These are phyloP conservation scores for Fagopyrum esculentum DNA, from an alignment of 148 eudicot genomes.

Conservation along the genomic window DNA sequence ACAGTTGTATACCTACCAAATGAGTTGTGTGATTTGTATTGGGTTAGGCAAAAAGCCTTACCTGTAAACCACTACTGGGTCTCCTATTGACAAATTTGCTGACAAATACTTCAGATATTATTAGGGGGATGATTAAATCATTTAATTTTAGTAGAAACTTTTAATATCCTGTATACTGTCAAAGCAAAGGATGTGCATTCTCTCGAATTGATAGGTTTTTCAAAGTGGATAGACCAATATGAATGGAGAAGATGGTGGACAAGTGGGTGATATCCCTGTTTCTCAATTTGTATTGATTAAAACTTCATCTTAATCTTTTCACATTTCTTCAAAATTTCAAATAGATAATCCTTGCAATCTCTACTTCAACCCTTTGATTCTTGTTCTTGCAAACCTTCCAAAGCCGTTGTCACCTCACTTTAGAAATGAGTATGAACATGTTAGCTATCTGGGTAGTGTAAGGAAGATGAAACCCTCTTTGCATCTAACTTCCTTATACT, in stretches of 20 bases:
- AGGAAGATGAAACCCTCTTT: background rate
- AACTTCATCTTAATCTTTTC: background rate
- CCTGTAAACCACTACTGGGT: background rate
- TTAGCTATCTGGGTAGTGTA: background rate
- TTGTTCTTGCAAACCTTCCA: too few species aligned
- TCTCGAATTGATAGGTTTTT: background rate
- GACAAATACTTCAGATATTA: background rate
- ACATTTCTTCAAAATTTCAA: background rate
- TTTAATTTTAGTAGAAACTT: background rate
- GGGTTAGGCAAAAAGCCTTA: background rate
- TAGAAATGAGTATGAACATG: background rate
- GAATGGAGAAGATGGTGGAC: background rate
- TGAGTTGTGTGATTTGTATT: constrained; percentile 1
- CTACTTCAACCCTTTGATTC: too few species aligned
- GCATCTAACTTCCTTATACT: too few species aligned
- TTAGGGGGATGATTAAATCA: background rate
- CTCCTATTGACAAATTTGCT: constrained; percentile 8
- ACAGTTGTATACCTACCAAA: background rate
- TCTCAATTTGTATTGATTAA: background rate
- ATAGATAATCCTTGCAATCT: background rate
- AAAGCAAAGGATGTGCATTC: background rate
- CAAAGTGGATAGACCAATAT: background rate
- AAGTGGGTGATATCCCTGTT: background rate
- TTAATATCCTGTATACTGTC: background rate
- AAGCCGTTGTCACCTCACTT: background rate